Evolutionary conservation across 192 early-diverging fungal genomes (phyloP), one percentile per base, ranked within the genome.

Genomic region (Coemansia brasiliensis): DNA sequence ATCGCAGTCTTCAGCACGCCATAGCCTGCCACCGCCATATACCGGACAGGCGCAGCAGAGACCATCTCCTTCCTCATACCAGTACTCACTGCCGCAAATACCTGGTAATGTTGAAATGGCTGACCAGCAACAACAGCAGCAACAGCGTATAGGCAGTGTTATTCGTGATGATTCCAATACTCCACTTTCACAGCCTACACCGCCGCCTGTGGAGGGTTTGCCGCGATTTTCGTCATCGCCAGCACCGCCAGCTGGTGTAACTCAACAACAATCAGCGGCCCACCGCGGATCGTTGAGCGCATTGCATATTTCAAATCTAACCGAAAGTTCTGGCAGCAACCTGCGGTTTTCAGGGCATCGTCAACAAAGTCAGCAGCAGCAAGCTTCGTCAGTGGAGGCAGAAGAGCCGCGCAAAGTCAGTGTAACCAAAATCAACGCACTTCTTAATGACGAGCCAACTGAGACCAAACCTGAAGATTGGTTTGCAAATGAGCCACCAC

Each of bases 121-220:
- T 4, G 29, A n/a, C 3, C 18, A 18, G 3, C 35, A 38, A 7
- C 35, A 25, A 8, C n/a, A n/a, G 11, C 18, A 18, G 3, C 35
- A 38, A 7, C 35, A 25, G 12, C n/a, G 50, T 11, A 17, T 39
- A 6, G 48, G 58, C 8, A 27, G 20, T 13, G 18, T 41, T 7
- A 52, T 3, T 2, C 71, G 65, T 3, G 71, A 27, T n/a, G 65
- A 63, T 13, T 67, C 65, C 0, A 67, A 61, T 41, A 65, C 73
- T 0, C 44, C 61, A 39, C 53, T 66, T 20, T 59, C 67, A 5
- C 73, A 76, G 58, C 66, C 73, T 18, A 76, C 73, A 29, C 73
- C 73, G 54, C 67, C 73, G 24, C 73, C 73, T 10, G 67, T 76
- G 15, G 66, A 65, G 24, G 73, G 73, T 1, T 63, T 76, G n/a